Conservation (phyloP, 805 yeast species). For the Pichia pseudocactophila region DNA sequence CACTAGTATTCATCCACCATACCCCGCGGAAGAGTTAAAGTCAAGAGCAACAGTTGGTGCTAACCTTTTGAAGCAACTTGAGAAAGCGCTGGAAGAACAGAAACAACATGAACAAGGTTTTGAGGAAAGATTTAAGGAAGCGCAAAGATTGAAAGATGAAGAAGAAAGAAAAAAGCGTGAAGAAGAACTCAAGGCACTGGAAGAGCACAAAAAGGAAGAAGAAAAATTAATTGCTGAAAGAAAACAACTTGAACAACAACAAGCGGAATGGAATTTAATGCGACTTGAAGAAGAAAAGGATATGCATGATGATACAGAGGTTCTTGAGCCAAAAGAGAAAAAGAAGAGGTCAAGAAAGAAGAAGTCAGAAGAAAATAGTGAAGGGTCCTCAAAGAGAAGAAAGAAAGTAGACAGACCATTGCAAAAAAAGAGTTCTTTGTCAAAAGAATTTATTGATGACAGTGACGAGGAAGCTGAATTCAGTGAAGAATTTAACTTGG, state of each 20-base stretch:
- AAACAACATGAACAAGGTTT: conserved; percentile 50
- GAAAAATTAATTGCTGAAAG: conserved; percentile 38
- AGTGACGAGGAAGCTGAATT: conserved; percentile 26
- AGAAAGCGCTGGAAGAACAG: conserved; percentile 64
- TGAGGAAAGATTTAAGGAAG: conserved; percentile 59
- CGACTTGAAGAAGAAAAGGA: conserved; percentile 29
- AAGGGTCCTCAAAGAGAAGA: conserved; percentile 12
- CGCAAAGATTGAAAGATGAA: conserved; percentile 49
- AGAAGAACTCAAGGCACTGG: conserved; percentile 37
- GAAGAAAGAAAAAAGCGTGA: conserved; percentile 40
- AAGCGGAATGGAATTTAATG: conserved; percentile 43
- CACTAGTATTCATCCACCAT: conserved; percentile 53
- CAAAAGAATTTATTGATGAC: conserved; percentile 25
- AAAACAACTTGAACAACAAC: conserved; percentile 45
- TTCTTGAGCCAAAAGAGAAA: conserved; percentile 24
- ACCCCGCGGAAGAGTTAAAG: conserved; percentile 67
- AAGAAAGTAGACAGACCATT: conserved; percentile 8
- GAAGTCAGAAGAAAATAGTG: conserved; percentile 13
- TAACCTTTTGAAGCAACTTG: conserved; percentile 65
- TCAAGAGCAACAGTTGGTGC: conserved; percentile 85
- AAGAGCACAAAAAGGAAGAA: conserved; percentile 37
- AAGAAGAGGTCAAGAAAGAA: conserved; percentile 25
- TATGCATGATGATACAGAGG: conserved; percentile 27
- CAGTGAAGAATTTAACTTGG: conserved; percentile 14
- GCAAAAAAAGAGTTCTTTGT: conserved; percentile 19